Conservation (phyloP, 2,329 filamentous ascomycete genomes). For the Mariannaea sp. region DNA sequence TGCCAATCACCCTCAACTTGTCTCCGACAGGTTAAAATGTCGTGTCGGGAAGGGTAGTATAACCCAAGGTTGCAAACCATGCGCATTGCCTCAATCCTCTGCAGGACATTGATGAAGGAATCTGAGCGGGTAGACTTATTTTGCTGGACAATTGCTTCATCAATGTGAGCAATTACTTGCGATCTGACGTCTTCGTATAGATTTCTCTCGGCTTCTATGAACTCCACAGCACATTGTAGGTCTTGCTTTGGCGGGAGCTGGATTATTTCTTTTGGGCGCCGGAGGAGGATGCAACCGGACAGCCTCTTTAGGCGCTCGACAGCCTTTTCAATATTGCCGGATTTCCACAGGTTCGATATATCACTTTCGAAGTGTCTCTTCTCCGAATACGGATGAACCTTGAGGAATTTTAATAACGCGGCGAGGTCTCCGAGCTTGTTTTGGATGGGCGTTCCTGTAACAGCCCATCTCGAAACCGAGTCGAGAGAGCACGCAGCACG, state of each 20-base stretch:
- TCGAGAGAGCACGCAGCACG: conserved; percentile 46
- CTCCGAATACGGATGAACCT: conserved; percentile 46
- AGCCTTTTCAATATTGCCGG: conserved; percentile 43
- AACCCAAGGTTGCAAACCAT: conserved; percentile 53
- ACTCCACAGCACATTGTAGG: conserved; percentile 41
- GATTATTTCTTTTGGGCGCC: conserved; percentile 46
- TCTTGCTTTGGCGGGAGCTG: conserved; percentile 46
- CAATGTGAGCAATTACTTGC: conserved; percentile 39
- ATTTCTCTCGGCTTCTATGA: conserved; percentile 42
- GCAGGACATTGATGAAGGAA: conserved; percentile 48
- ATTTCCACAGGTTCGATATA: conserved; percentile 44
- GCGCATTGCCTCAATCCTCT: conserved; percentile 51
- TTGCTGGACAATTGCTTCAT: conserved; percentile 43
- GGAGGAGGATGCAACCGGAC: conserved; percentile 45
- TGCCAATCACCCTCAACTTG: no score
- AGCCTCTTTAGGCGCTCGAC: conserved; percentile 47
- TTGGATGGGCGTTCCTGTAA: conserved; percentile 56
- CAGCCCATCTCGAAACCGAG: conserved; percentile 48
- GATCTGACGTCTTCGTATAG: conserved; percentile 42
- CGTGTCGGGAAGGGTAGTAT: no score
- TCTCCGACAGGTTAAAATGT: no score
- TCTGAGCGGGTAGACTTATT: conserved; percentile 17
- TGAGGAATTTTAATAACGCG: conserved; percentile 50
- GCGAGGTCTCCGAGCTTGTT: conserved; percentile 51
- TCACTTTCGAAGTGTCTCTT: conserved; percentile 21